These are phyloP conservation scores for Fragilaria crotonensis DNA, from an alignment of 108 stramenopile species.

Conservation along the genomic window DNA sequence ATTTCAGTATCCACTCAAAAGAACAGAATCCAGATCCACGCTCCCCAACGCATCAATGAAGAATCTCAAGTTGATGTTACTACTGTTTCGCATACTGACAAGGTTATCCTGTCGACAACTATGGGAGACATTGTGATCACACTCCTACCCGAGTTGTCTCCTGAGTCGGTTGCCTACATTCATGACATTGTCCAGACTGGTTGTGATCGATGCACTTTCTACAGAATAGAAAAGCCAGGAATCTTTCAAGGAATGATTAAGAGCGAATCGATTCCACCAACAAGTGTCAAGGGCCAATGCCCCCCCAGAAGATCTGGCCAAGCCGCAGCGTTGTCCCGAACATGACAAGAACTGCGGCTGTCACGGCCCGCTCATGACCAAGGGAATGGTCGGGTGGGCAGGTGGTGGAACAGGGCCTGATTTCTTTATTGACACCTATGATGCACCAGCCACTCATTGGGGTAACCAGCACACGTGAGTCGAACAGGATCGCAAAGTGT, in stretches of 20 bases:
- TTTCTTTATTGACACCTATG: conserved; percentile 35
- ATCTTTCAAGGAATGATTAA: conserved; percentile 64
- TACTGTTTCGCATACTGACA: too few relatives aligned
- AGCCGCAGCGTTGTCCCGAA: conserved; percentile 35
- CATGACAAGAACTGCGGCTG: conserved; percentile 65
- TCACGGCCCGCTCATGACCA: conserved; percentile 41
- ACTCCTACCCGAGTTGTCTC: conserved; percentile 44
- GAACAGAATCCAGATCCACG: too few relatives aligned
- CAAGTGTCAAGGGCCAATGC: conserved; percentile 36
- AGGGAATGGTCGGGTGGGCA: conserved; percentile 48
- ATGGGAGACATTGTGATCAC: conserved; percentile 46
- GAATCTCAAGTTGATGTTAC: too few relatives aligned
- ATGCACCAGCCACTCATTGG: conserved; percentile 30
- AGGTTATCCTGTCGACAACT: conserved; percentile 15
- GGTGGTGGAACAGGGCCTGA: conserved; percentile 33
- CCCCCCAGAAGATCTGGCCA: conserved; percentile 26
- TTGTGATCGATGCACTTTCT: conserved; percentile 66
- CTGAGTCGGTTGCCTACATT: conserved; percentile 53
- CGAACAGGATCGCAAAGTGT: too few relatives aligned
- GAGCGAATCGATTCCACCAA: conserved; percentile 12
- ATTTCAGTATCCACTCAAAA: too few relatives aligned
- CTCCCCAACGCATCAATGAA: too few relatives aligned
- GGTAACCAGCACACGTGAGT: conserved; percentile 35
- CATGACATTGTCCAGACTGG: conserved; percentile 26
- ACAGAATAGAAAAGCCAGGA: conserved; percentile 58